Evolutionary conservation across 1,284 basidiomycete species (phyloP), one percentile per base, ranked within the genome.

Genomic region (Prillingera fragicola): DNA sequence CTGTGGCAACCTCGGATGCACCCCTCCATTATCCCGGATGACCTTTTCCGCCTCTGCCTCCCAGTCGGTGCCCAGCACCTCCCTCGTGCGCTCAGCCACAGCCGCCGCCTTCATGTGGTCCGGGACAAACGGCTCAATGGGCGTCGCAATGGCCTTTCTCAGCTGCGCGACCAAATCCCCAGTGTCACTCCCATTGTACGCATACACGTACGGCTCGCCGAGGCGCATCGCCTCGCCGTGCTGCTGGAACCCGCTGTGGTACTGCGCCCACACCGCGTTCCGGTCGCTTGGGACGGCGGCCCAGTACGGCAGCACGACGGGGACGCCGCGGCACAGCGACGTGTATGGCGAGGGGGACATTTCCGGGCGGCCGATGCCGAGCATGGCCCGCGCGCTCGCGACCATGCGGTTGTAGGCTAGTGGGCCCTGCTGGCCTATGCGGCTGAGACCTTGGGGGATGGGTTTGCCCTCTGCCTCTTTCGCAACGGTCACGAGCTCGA

Each of bases 161-260:
- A 65, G 42, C 15, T 53, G 52, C 27, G 48, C 44, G 10, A 52
- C 17, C 21, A 65, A 33, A 19, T 54, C 41, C 15, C 55, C 59
- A 24, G 55, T 51, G 42, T 63, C 63, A 2, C 45, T 19, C 5
- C 41, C 29, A n/a, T 52, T 49, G 48, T 69, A 67, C 5, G 50
- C 46, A 47, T 70, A 70, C 9, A 64, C 65, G 41, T 65, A 68
- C 6, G 69, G 69, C 23, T 59, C 52, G 28, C 66, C 67, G 17
- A 69, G 40, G 1, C 38, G 37, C 14, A 55, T 44, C 1, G 62
- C 63, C 17, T 66, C 66, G 12, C 66, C 67, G 42, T 69, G 66
- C 44, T 71, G 69, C 6, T 18, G 15, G 19, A 34, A 27, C 6
- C 24, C 25, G 22, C 5, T 2, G 13, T 7, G 9, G 21, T 12